Percentiles rank a stretch among this genome's conserved stretches.
phyloP scores from a whole-genome alignment of 2,329 filamentous ascomycete species.

The Colletotrichum falcatum region DNA sequence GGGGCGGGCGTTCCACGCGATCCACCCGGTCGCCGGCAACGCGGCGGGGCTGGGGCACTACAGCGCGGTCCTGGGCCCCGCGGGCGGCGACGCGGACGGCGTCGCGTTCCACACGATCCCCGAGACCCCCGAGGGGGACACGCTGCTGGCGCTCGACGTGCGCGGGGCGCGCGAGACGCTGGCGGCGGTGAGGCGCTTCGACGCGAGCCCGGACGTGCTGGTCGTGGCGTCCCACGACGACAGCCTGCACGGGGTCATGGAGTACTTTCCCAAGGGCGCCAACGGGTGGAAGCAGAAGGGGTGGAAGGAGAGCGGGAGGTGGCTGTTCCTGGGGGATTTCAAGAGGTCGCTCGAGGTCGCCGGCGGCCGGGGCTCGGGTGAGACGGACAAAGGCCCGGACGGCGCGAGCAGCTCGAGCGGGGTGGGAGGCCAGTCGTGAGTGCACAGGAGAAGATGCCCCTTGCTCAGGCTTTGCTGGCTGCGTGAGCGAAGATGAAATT shows the following conservation, averaged over 20 bases:
- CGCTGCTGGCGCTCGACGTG: neutral
- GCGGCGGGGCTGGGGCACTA: neutral
- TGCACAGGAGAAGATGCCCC: too few species aligned
- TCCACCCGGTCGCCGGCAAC: conserved; percentile 8
- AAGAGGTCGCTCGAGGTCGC: neutral
- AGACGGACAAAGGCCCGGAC: too few species aligned
- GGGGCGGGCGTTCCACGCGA: neutral
- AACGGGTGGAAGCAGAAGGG: conserved; percentile 4
- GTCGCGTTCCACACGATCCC: conserved; percentile 2
- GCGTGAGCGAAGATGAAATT: too few species aligned
- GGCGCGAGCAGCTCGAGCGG: too few species aligned
- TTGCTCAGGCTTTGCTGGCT: too few species aligned
- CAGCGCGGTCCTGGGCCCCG: neutral
- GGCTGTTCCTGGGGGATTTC: conserved; percentile 6
- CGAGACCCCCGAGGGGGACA: neutral
- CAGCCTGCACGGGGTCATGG: neutral
- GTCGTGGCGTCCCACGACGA: conserved; percentile 9
- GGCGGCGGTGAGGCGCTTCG: neutral
- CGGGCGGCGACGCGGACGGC: conserved; percentile 1
- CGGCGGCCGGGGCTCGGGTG: neutral
- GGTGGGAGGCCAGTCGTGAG: too few species aligned
- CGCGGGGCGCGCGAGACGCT: conserved; percentile 9
- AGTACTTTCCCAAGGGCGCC: neutral
- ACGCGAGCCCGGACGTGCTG: conserved; percentile 14
- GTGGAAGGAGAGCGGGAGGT: conserved; percentile 11